A percentile compares a stretch with the other conserved stretches of the same genome.
Evolutionary conservation across 202 grass and related monocot genomes (phyloP).

Genomic region (Sporobolus alterniflorus): DNA sequence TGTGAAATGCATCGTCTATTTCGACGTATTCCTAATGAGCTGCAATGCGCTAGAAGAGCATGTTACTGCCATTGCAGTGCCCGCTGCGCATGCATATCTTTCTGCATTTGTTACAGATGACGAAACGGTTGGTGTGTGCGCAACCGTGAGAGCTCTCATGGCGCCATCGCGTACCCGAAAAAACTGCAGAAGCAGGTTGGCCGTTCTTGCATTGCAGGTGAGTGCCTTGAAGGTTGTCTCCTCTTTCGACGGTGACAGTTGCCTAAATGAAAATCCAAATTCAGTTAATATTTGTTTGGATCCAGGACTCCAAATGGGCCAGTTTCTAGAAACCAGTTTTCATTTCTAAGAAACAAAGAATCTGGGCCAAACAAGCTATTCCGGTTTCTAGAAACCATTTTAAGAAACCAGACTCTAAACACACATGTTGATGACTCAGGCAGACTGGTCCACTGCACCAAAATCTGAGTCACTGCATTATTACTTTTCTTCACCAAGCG

Average conservation of each 20-base stretch:
- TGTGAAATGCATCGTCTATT: neutral
- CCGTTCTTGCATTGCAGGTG: conserved; percentile 10
- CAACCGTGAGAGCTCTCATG: neutral
- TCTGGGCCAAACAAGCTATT: too few species aligned
- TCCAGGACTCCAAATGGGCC: too few species aligned
- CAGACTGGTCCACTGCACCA: too few species aligned
- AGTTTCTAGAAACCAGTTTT: too few species aligned
- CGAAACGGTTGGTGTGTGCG: neutral
- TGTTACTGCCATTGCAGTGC: neutral
- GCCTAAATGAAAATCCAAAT: neutral
- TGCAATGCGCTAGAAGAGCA: too few species aligned
- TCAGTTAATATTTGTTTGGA: neutral
- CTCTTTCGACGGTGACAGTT: conserved; percentile 10
- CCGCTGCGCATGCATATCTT: neutral
- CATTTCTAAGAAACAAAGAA: too few species aligned
- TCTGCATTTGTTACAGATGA: neutral
- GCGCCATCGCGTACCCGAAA: neutral
- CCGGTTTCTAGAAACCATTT: too few species aligned
- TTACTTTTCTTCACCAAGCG: too few species aligned
- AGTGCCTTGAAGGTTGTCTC: neutral
- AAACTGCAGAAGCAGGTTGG: neutral
- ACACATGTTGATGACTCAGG: too few species aligned
- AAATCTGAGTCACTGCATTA: too few species aligned
- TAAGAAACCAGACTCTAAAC: too few species aligned
- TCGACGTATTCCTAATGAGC: conserved; percentile 36